Evolutionary conservation across 2,329 filamentous ascomycete species (phyloP).

Genomic region (Hortaea sp.): DNA sequence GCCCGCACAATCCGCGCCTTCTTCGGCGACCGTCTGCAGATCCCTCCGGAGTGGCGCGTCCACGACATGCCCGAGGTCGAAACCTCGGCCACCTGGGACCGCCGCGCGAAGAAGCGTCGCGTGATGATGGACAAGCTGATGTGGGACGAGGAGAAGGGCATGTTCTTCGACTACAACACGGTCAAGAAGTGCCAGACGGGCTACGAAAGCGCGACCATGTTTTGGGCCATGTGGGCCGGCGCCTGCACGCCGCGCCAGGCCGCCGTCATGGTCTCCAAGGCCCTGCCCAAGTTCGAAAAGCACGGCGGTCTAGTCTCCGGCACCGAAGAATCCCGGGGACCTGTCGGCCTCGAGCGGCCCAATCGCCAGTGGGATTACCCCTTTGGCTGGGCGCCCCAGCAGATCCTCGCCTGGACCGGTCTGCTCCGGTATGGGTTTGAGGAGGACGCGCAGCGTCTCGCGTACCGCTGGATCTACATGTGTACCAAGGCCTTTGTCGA

Average conservation of each 20-base stretch:
- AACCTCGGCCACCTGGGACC: constrained; percentile 81
- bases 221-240: constrained; percentile 97
- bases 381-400: constrained; percentile 96
- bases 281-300: constrained; percentile 77
- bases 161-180: constrained; percentile 98
- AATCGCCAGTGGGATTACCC: constrained; percentile 98
- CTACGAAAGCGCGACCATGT: constrained; percentile 87
- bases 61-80: constrained; percentile 57
- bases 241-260: constrained; percentile 79
- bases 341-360: constrained; percentile 67
- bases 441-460: constrained; percentile 77
- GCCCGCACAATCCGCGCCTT: constrained; percentile 71
- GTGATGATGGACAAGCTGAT: constrained; percentile 81
- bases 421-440: constrained; percentile 84
- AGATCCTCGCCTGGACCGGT: constrained; percentile 95
- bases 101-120: constrained; percentile 75
- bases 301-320: constrained; percentile 82
- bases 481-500: constrained; percentile 97
- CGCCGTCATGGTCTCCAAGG: constrained; percentile 67
- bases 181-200: constrained; percentile 66
- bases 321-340: constrained; percentile 78
- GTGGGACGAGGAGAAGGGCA: constrained; percentile 84
- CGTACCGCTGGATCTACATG: constrained; percentile 98
- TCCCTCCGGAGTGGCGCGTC: constrained; percentile 73
- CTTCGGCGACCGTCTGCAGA: constrained; percentile 72